Evolutionary conservation across 352 stramenopile genomes (phyloP).

Genomic region (Phytophthora sp.): DNA sequence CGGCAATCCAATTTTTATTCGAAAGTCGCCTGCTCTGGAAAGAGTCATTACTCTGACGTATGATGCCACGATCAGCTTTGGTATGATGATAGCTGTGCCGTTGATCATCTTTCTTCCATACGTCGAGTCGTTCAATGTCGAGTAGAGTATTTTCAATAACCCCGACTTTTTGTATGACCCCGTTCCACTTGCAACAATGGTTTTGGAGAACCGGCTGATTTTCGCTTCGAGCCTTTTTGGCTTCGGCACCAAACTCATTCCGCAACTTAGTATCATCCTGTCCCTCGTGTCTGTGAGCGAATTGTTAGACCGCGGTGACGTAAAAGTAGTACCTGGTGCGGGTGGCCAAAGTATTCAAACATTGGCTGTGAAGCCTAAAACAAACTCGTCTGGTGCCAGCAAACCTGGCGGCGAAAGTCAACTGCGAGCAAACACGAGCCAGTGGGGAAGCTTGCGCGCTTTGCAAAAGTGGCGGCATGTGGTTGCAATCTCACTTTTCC

Average conservation of each 20-base stretch:
- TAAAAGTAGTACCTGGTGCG: constrained; percentile 3
- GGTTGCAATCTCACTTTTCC: constrained; percentile 6
- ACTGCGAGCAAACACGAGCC: not conserved
- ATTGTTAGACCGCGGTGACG: constrained; percentile 2
- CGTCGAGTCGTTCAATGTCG: constrained; percentile 13
- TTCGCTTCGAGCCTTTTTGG: constrained; percentile 13
- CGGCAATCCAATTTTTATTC: constrained; percentile 21
- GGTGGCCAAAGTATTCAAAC: not conserved
- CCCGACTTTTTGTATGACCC: constrained; percentile 4
- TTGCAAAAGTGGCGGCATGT: constrained; percentile 11
- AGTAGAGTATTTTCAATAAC: constrained; percentile 10
- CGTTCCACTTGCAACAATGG: not conserved
- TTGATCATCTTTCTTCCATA: constrained; percentile 26
- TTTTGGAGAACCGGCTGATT: constrained; percentile 14
- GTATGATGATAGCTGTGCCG: constrained; percentile 17
- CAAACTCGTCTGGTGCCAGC: not conserved
- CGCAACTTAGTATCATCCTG: constrained; percentile 20
- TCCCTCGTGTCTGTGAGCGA: constrained; percentile 10
- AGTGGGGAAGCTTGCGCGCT: not conserved
- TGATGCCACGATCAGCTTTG: constrained; percentile 21
- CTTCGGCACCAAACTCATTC: constrained; percentile 20
- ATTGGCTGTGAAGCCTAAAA: constrained; percentile 1
- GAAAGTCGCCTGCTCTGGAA: constrained; percentile 12
- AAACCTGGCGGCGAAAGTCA: not conserved
- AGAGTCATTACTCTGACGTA: constrained; percentile 7